Base-by-base conservation (phyloP, 306 rosid genomes). In the Dryas drummondii region DNA sequence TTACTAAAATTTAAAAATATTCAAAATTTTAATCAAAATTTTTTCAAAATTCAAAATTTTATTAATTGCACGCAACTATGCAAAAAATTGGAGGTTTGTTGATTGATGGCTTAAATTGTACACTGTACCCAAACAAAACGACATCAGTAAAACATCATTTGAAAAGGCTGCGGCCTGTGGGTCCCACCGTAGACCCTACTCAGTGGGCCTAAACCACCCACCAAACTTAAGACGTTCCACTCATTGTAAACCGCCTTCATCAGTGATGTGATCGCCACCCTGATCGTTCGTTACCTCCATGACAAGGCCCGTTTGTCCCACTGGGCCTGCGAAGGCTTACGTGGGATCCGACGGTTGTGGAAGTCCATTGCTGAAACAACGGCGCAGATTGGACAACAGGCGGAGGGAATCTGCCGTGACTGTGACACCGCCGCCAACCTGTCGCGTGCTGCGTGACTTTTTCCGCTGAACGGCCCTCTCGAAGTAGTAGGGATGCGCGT, bases 391-490 rank as follows among this genome's bases (percentile, higher is more conserved):
- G 9, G 15, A 32, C 50, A 41, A 37, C 55, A 26, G n/a, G 14
- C 16, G 5, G 44, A 46, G 7, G 57, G 78, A 80, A 81, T 84
- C 79, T 66, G 6, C 42, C 10, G 2, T 19, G 57, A 66, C 67
- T 17, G 69, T 14, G 85, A 81, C 73, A 59, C 49, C 79, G 81
- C 85, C 85, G 85, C 81, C 74, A 81, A 66, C 40, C 56, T 71
- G 63, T 71, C 74, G 5, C 3, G 9, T 55, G 53, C 12, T 50
- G 26, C 59, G 40, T 41, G 55, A 19, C 66, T 7, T 40, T 27
- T 71, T 44, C 27, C 16, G 7, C 63, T 49, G 11, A 7, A 8
- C 1, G 19, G 40, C 63, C 4, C 12, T 7, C 27, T 15, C 40
- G 0, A 12, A 6, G 67, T 41, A 5, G 4, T 13, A 13, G 0